Base-by-base conservation (phyloP, 1,139 yeast species). In the Lodderomyces pseudojiufengensis region DNA sequence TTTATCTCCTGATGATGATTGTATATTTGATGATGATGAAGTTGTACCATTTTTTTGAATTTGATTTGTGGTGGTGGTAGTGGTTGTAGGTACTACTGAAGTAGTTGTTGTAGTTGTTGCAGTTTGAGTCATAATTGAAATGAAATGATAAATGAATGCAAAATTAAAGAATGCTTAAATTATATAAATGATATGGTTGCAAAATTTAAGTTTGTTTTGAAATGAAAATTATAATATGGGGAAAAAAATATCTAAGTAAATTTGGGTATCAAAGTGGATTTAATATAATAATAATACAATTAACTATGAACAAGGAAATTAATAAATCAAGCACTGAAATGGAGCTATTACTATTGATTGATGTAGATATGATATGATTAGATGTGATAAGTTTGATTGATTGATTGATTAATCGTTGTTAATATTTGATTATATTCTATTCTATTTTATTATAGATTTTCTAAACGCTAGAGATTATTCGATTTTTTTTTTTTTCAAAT, bases 1-100 rank as follows among this genome's bases (percentile, higher is more conserved):
- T 47, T 50, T 42, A 4, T 32, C 34, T 36, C 40, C 7, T 36
- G 36, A 9, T 32, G 41, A 21, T 33, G 40, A 10, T 24, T 33
- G 15, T 37, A 27, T 14, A 22, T 27, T n/a, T 24, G 37, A 9
- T 13, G 39, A 7, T 31, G 36, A n/a, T 33, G 26, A 13, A 31
- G 14, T 5, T 24, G 9, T 10, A 26, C 16, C 9, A 25, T 14
- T 20, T 8, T 27, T 13, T 13, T 11, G 24, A 32, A 24, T 3
- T 28, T 23, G 12, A 13, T 8, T 5, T 5, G 6, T 13, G 12
- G 18, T 20, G 11, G 27, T 15, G 13, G 32, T 16, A 14, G 31
- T 33, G 24, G 37, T 32, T 23, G 26, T 36, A 25, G 38, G 20
- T 8, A 27, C 28, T 12, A 32, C 32, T 4, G 40, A 27, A 18